Evolutionary conservation across 495 filamentous ascomycete genomes (phyloP).

Genomic region (Paragyromitra xinjiangensis): DNA sequence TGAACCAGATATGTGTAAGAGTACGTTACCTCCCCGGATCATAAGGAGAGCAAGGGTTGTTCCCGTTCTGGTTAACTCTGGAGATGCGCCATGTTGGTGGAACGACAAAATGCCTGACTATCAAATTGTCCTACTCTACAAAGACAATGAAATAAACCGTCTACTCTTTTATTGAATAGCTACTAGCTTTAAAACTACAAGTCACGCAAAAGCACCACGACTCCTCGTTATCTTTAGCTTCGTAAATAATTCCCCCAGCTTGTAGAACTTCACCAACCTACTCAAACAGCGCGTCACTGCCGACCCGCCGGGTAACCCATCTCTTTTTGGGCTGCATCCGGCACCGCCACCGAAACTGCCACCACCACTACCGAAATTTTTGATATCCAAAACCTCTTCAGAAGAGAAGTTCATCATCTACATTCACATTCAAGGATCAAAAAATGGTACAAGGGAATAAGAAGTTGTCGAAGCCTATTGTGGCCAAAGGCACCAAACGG

Average conservation of each 20-base stretch:
- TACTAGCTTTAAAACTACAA: conserved; percentile 5
- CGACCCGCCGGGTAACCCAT: conserved; percentile 48
- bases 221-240: not conserved
- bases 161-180: not conserved
- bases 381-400: conserved; percentile 18
- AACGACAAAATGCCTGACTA: conserved; percentile 30
- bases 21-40: conserved; percentile 52
- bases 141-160: conserved; percentile 21
- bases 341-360: conserved; percentile 32
- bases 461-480: conserved; percentile 42
- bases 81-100: conserved; percentile 40
- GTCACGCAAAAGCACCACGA: not conserved
- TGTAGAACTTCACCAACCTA: conserved; percentile 12
- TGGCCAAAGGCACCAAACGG: conserved; percentile 39
- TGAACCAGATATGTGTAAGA: conserved; percentile 52
- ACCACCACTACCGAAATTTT: conserved; percentile 34
- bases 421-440: not conserved
- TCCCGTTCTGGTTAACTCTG: conserved; percentile 49
- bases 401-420: conserved; percentile 7
- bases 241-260: conserved; percentile 21
- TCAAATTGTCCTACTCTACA: conserved; percentile 16
- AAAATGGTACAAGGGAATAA: conserved; percentile 51
- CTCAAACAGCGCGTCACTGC: conserved; percentile 34
- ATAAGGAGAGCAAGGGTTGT: conserved; percentile 53
- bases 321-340: conserved; percentile 30